A percentile compares a stretch with the other conserved stretches of the same genome.
Evolutionary conservation across 1,284 basidiomycete species (phyloP).

Genomic region (Ceratobasidium sp.): DNA sequence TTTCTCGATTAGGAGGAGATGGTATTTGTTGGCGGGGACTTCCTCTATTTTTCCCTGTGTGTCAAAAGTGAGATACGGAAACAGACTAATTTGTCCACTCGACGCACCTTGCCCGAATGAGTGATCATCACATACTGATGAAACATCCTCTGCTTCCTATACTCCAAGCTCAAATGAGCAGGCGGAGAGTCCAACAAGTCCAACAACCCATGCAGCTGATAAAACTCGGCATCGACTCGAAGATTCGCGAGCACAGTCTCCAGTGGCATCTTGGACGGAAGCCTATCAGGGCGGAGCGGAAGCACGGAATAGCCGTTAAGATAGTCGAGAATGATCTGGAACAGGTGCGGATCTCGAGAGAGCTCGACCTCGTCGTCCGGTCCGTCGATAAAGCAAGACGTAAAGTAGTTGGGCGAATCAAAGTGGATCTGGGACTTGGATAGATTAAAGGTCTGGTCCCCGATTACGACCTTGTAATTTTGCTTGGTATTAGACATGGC

Average conservation of each 20-base stretch:
- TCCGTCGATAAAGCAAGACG: slow-evolving; percentile 27
- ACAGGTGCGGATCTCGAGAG: slow-evolving; percentile 33
- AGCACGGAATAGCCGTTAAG: slow-evolving; percentile 40
- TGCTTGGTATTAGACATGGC: slow-evolving; percentile 10
- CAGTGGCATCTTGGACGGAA: slow-evolving; percentile 27
- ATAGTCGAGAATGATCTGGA: slow-evolving; percentile 41
- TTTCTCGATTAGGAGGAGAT: slow-evolving; percentile 30
- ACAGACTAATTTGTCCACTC: not conserved
- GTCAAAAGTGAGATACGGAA: not conserved
- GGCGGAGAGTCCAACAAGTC: slow-evolving; percentile 41
- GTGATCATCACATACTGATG: slow-evolving; percentile 42
- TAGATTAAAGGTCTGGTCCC: slow-evolving; percentile 27
- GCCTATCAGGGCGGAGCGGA: slow-evolving; percentile 27
- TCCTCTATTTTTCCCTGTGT: slow-evolving; percentile 28
- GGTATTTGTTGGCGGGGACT: slow-evolving; percentile 21
- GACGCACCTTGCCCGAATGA: slow-evolving; percentile 33
- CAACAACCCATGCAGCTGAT: slow-evolving; percentile 32
- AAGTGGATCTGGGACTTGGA: slow-evolving; percentile 42
- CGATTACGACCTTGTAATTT: slow-evolving; percentile 35
- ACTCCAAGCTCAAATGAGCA: slow-evolving; percentile 24
- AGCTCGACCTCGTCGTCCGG: slow-evolving; percentile 35
- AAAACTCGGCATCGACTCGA: slow-evolving; percentile 31
- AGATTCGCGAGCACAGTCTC: slow-evolving; percentile 34
- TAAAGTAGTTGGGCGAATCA: slow-evolving; percentile 45
- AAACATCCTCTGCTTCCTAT: slow-evolving; percentile 39